Base-by-base conservation (phyloP, 495 filamentous ascomycete species). In the Viridothelium virens region DNA sequence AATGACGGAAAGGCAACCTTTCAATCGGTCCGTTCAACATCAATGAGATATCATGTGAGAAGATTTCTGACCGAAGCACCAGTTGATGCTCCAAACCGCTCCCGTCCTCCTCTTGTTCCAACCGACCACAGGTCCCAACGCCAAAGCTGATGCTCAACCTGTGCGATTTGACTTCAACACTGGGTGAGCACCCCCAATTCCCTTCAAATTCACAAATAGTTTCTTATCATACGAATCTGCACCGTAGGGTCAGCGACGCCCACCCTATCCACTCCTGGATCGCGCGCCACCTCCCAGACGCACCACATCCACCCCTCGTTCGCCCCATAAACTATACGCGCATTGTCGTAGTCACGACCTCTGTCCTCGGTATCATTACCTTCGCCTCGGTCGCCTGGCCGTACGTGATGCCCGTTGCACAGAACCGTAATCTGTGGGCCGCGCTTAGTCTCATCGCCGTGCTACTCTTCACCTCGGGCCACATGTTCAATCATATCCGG, bases 401-500 rank as follows among this genome's bases (percentile, higher is more conserved):
- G 9, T 91, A 91, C 71, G 67, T 96, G 3, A 74, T 94, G n/a
- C 94, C 95, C 37, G 74, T 96, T 64, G 78, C 97, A 44, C 90
- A 91, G 73, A 97, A 90, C 76, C 85, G 92, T 64, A 97, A 94
- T 66, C 77, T 97, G 37, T 99, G 94, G 95, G 92, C 94, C 39
- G 92, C 89, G 37, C 74, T 96, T 69, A 93, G 89, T 74, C 79
- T 99, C 63, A 90, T 99, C 70, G 83, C 86, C 7, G 91, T 99
- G 66, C 85, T 99, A 50, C 80, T 99, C 39, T 99, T 99, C 79
- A 97, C 90, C 41, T 91, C 87, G 69, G 94, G 95, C 14, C 92
- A 97, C 74, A 98, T 99, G 94, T 99, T 92, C 83, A 97, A 97
- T 77, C 94, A 97, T 70, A 99, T 99, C 74, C 84, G 94, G 65